These are phyloP conservation scores for Xanthoparmelia taractica DNA, from an alignment of 495 filamentous ascomycete species.

Conservation along the genomic window DNA sequence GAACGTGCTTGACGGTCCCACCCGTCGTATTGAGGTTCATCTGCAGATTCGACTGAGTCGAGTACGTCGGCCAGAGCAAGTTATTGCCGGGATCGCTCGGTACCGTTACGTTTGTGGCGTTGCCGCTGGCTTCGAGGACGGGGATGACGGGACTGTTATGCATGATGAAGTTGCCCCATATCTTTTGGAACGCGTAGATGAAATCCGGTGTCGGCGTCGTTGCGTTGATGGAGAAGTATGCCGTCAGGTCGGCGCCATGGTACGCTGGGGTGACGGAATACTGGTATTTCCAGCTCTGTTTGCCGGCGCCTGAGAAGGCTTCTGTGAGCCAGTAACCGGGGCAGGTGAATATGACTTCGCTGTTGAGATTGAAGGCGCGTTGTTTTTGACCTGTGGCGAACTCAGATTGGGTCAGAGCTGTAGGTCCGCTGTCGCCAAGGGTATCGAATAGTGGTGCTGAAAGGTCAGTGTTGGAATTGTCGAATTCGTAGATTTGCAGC, in stretches of 20 bases:
- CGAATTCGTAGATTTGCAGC: slow-evolving; percentile 39
- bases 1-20: slow-evolving; percentile 25
- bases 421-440: slow-evolving; percentile 37
- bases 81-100: not conserved
- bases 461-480: slow-evolving; percentile 20
- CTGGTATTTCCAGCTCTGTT: slow-evolving; percentile 47
- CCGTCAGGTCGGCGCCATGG: slow-evolving; percentile 47
- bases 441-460: slow-evolving; percentile 34
- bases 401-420: slow-evolving; percentile 35
- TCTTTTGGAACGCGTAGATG: slow-evolving; percentile 27
- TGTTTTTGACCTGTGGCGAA: slow-evolving; percentile 45
- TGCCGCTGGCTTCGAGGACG: not conserved
- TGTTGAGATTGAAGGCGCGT: slow-evolving; percentile 45
- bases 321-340: slow-evolving; percentile 54
- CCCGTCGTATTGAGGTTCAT: slow-evolving; percentile 49
- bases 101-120: not conserved
- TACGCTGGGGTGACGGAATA: slow-evolving; percentile 49
- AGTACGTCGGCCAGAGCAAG: slow-evolving; percentile 33
- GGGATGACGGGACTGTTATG: slow-evolving; percentile 36
- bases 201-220: slow-evolving; percentile 16
- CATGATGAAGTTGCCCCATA: slow-evolving; percentile 44
- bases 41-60: slow-evolving; percentile 26
- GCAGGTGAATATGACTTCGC: slow-evolving; percentile 53
- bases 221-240: slow-evolving; percentile 40
- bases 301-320: slow-evolving; percentile 36